A percentile compares a stretch with the other conserved stretches of the same genome.
Evolutionary conservation across 73 alveolate genomes (phyloP).

Genomic region (Paramecium bursaria): DNA sequence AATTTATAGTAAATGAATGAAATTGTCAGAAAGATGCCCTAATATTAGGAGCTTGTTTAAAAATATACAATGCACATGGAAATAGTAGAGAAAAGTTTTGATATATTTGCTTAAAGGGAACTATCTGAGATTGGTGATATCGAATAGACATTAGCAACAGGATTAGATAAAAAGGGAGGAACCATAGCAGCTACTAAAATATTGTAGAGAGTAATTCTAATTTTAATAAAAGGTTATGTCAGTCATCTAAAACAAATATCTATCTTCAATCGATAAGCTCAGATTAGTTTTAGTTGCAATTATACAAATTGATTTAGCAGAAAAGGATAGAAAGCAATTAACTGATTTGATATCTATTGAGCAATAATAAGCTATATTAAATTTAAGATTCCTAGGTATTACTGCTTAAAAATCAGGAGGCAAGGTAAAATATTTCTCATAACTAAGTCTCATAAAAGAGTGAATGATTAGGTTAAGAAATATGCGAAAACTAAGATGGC

Average conservation of each 20-base stretch:
- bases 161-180: constrained; percentile 41
- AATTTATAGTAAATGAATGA: constrained; percentile 27
- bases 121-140: constrained; percentile 31
- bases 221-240: neutral
- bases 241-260: neutral
- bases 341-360: neutral
- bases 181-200: constrained; percentile 34
- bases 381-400: constrained; percentile 4
- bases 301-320: constrained; percentile 23
- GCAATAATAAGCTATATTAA: constrained; percentile 13
- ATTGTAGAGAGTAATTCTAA: constrained; percentile 7
- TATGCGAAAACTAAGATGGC: constrained; percentile 63
- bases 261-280: constrained; percentile 5
- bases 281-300: constrained; percentile 32
- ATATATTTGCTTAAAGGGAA: neutral
- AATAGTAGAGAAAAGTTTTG: constrained; percentile 43
- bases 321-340: constrained; percentile 40
- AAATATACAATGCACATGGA: constrained; percentile 61
- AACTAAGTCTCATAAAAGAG: constrained; percentile 56
- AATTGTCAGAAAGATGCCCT: constrained; percentile 39
- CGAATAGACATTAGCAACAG: constrained; percentile 54
- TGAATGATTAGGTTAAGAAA: constrained; percentile 21
- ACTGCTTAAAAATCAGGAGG: neutral
- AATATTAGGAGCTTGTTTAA: constrained; percentile 30
- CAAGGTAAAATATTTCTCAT: neutral